Base-by-base conservation (phyloP, 2,329 filamentous ascomycete genomes). In the Colletotrichum melonis region DNA sequence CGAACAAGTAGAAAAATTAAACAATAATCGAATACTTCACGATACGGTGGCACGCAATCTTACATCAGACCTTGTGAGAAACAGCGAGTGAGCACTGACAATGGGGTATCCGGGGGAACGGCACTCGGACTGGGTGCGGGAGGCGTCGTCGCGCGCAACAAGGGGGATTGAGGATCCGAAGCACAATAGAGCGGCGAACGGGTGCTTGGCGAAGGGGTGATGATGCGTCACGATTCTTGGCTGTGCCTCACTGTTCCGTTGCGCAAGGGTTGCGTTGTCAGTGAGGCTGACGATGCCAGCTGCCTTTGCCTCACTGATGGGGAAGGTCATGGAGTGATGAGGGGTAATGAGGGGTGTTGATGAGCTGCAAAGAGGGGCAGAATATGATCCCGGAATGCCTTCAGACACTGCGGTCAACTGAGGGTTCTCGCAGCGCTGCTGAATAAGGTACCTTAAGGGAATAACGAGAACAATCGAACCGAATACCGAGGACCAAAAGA, bases 161-260 rank as follows among this genome's bases (percentile, higher is more conserved):
- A n/a, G 24, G n/a, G 46, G 63, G 42, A n/a, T 35, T 35, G 11
- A 24, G n/a, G 55, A 68, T 24, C 38, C 52, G 26, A 68, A 57
- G 49, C 57, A 52, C 46, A 38, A 68, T 62, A 38, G 57, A 68
- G 69, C 56, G 57, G 63, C 55, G 42, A 64, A 63, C 12, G 28
- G 30, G 30, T 46, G 55, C 42, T 70, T 60, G 63, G 68, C 63
- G 42, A 28, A 26, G 42, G 42, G 63, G 49, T 57, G 57, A 19
- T n/a, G 42, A 49, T 58, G 52, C 52, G 65, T 63, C 56, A 30
- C 64, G 62, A 46, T 30, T 38, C 57, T 52, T 35, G 52, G 65
- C 65, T 30, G 38, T 52, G 38, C 69, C 64, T 58, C 52, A 30
- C 52, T 16, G 38, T 42, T 63, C 16, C 65, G 57, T 42, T 58